These are phyloP conservation scores for Botryotinia globosa DNA, from an alignment of 2,329 filamentous ascomycete genomes.

Conservation along the genomic window DNA sequence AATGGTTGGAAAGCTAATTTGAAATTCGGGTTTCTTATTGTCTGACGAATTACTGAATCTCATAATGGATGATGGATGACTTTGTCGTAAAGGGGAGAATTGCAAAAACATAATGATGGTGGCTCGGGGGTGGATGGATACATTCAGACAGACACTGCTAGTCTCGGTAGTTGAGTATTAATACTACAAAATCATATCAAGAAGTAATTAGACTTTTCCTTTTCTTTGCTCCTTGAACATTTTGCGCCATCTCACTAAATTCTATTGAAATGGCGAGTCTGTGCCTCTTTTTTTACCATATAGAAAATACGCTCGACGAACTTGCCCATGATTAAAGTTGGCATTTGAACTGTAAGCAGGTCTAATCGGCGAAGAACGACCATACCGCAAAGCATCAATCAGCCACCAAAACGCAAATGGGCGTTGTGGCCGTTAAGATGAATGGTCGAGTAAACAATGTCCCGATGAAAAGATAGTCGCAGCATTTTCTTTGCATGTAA, in stretches of 20 bases:
- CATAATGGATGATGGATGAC: not conserved
- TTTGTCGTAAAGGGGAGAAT: not conserved
- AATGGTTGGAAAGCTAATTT: not conserved
- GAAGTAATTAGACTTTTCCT: not conserved
- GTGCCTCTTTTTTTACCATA: not conserved
- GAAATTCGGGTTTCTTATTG: not conserved
- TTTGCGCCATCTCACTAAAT: not conserved
- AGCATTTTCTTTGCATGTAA: not conserved
- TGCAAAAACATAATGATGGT: not conserved
- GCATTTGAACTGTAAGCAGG: not conserved
- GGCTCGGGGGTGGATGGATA: not conserved
- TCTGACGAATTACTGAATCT: not conserved
- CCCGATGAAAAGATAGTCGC: not conserved
- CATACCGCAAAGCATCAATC: not conserved
- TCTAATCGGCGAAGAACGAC: not conserved
- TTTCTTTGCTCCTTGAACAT: not conserved
- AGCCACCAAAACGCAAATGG: conserved; percentile 1
- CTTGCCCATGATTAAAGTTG: not conserved
- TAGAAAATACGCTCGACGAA: not conserved
- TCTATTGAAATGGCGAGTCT: not conserved
- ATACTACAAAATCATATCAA: not conserved
- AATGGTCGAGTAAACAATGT: not conserved
- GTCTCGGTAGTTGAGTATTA: not conserved
- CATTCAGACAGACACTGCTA: not conserved
- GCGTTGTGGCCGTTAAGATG: not conserved